These are phyloP conservation scores for Candida succiphila DNA, from an alignment of 805 yeast species.

Conservation along the genomic window DNA sequence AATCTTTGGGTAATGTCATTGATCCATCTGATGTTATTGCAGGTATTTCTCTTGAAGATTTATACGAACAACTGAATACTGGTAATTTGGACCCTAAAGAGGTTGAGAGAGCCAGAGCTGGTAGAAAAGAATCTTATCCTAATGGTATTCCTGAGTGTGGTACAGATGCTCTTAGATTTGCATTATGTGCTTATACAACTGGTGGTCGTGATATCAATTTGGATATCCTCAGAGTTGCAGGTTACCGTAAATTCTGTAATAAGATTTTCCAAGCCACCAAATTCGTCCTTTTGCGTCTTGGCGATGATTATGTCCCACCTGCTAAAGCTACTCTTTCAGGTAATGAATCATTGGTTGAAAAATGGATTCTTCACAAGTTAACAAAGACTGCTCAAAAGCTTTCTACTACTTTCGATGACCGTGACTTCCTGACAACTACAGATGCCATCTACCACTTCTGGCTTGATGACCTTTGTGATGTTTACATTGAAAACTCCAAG, in stretches of 20 bases:
- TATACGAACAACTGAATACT: conserved; percentile 63
- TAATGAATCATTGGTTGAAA: conserved; percentile 83
- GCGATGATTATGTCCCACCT: conserved; percentile 81
- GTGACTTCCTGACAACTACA: conserved; percentile 87
- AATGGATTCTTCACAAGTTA: conserved; percentile 90
- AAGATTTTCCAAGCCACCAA: conserved; percentile 98
- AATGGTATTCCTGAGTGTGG: conserved; percentile 99
- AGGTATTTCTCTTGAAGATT: conserved; percentile 72
- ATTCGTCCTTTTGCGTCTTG: conserved; percentile 88
- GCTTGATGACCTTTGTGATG: conserved; percentile 92
- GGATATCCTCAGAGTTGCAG: conserved; percentile 94
- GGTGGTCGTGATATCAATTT: conserved; percentile 98
- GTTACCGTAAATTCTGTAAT: conserved; percentile 98
- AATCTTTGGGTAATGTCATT: conserved; percentile 91
- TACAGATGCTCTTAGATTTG: conserved; percentile 96
- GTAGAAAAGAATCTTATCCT: conserved; percentile 87
- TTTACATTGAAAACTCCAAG: conserved; percentile 96
- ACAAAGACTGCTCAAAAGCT: conserved; percentile 57
- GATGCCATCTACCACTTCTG: conserved; percentile 86
- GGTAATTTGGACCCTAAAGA: conserved; percentile 92
- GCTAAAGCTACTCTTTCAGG: conserved; percentile 52
- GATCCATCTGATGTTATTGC: conserved; percentile 92
- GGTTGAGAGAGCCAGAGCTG: conserved; percentile 75
- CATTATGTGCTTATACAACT: conserved; percentile 95
- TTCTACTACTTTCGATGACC: conserved; percentile 59